Conservation (phyloP, 495 filamentous ascomycete species). For the Rhypophila decipiens region DNA sequence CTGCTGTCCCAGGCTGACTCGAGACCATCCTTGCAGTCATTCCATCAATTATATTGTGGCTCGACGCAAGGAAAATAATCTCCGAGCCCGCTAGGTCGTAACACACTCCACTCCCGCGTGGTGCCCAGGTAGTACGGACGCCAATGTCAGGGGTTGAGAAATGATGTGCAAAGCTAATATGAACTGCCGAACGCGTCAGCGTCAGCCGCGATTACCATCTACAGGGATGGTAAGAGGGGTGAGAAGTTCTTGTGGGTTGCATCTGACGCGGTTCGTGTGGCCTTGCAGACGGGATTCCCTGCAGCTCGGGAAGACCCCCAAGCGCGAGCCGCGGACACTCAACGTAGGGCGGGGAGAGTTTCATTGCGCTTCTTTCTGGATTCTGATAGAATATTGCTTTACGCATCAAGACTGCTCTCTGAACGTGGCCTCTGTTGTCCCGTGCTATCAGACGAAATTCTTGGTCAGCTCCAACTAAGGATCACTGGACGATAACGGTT, state of each 20-base stretch:
- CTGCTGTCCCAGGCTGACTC: too few species aligned
- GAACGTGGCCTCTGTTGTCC: too few species aligned
- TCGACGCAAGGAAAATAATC: not conserved
- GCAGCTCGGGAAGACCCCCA: too few species aligned
- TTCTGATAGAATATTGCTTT: too few species aligned
- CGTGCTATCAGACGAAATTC: too few species aligned
- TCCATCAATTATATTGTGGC: not conserved
- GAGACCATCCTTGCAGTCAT: not conserved
- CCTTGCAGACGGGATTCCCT: too few species aligned
- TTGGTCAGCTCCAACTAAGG: too few species aligned
- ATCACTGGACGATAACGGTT: too few species aligned
- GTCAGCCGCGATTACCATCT: not conserved
- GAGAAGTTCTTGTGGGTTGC: not conserved
- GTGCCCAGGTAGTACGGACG: not conserved
- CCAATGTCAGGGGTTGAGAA: not conserved
- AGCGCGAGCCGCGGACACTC: too few species aligned
- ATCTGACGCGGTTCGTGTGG: not conserved
- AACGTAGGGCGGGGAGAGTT: too few species aligned
- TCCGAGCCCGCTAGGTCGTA: not conserved
- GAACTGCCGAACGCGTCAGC: not conserved
- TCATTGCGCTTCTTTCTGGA: too few species aligned
- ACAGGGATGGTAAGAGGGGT: not conserved
- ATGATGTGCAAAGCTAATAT: not conserved
- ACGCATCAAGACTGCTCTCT: too few species aligned
- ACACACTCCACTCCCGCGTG: not conserved